Percentiles rank a stretch among this genome's conserved stretches.
Evolutionary conservation across 805 yeast genomes (phyloP).

Genomic region (Ascoidea asiatica): DNA sequence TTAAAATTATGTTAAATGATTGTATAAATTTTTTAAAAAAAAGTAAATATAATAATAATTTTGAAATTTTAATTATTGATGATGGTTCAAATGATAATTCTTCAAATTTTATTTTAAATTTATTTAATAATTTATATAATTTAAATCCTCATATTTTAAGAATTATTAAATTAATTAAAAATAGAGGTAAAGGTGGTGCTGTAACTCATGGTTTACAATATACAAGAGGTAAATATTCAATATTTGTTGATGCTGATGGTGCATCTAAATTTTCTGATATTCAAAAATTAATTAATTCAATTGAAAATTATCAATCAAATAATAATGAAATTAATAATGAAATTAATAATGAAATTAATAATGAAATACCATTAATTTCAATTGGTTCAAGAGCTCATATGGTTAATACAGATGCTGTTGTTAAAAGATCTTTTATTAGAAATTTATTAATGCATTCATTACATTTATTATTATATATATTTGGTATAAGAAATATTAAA

Average conservation of each 20-base stretch:
- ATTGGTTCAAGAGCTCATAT: slow-evolving; percentile 94
- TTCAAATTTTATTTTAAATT: slow-evolving; percentile 50
- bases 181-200: slow-evolving; percentile 95
- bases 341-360: too few species aligned
- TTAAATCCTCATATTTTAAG: slow-evolving; percentile 48
- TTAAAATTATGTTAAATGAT: slow-evolving; percentile 61
- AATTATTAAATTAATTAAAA: slow-evolving; percentile 54
- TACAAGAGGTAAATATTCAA: slow-evolving; percentile 54
- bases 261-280: slow-evolving; percentile 76
- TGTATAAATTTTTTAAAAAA: slow-evolving; percentile 38
- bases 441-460: slow-evolving; percentile 89
- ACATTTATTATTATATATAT: slow-evolving; percentile 72
- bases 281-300: slow-evolving; percentile 28
- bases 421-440: slow-evolving; percentile 78
- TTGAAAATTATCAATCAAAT: slow-evolving; percentile 11
- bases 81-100: slow-evolving; percentile 88
- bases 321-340: slow-evolving; percentile 11
- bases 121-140: slow-evolving; percentile 30
- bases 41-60: slow-evolving; percentile 23
- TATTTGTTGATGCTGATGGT: slow-evolving; percentile 98
- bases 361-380: slow-evolving; percentile 45
- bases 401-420: slow-evolving; percentile 93
- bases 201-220: slow-evolving; percentile 84
- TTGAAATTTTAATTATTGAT: slow-evolving; percentile 79
- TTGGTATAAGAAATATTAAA: slow-evolving; percentile 75